Evolutionary conservation across 495 filamentous ascomycete species (phyloP).

Genomic region (Podospora pseudopauciseta): DNA sequence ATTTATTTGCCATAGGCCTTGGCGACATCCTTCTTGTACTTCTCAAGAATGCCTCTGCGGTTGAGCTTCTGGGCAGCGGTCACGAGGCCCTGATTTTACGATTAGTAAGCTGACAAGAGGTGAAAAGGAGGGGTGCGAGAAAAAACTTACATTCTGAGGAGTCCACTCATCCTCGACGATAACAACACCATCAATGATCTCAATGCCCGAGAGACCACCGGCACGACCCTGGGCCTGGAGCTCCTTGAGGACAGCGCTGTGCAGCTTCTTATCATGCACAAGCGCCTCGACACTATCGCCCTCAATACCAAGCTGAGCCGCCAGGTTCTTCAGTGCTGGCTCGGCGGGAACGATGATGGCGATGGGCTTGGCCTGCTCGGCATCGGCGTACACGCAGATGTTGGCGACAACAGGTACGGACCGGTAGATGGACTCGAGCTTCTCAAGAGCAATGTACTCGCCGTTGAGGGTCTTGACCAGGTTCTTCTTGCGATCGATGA

Average conservation of each 20-base stretch:
- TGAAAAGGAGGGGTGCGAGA: not conserved
- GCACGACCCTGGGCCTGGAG: conserved; percentile 70
- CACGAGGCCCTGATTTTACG: conserved; percentile 50
- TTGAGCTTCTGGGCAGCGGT: conserved; percentile 79
- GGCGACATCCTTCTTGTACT: conserved; percentile 63
- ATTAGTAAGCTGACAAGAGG: not conserved
- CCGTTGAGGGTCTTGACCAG: conserved; percentile 92
- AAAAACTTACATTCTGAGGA: conserved; percentile 78
- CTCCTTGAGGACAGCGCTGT: conserved; percentile 73
- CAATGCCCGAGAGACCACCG: conserved; percentile 76
- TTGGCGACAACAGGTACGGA: conserved; percentile 81
- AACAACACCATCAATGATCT: conserved; percentile 90
- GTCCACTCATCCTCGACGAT: conserved; percentile 97
- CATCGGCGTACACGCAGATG: conserved; percentile 89
- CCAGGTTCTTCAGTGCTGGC: conserved; percentile 78
- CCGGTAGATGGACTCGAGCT: conserved; percentile 94
- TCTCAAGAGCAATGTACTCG: conserved; percentile 98
- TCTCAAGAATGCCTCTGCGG: conserved; percentile 61
- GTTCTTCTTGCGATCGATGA: conserved; percentile 99
- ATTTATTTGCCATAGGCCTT: conserved; percentile 47
- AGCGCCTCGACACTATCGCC: conserved; percentile 72
- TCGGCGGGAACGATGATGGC: conserved; percentile 94
- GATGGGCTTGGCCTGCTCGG: conserved; percentile 76
- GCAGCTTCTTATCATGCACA: conserved; percentile 79
- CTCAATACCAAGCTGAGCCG: conserved; percentile 63